These are phyloP conservation scores for Hypoxylon sp. DNA, from an alignment of 2,329 filamentous ascomycete genomes.

Conservation along the genomic window DNA sequence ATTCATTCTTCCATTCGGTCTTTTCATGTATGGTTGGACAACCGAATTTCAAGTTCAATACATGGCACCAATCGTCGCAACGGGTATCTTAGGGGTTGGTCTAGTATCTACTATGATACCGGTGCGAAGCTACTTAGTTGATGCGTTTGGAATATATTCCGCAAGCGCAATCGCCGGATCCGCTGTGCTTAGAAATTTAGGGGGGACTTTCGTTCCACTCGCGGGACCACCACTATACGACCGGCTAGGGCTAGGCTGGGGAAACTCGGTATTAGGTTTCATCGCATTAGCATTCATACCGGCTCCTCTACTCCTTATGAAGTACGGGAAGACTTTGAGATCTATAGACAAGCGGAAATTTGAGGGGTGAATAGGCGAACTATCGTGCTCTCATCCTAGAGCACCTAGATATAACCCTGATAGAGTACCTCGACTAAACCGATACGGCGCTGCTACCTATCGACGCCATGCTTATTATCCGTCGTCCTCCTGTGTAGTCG, in stretches of 20 bases:
- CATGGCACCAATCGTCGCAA: conserved; percentile 33
- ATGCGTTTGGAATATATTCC: conserved; percentile 32
- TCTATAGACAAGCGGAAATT: background rate
- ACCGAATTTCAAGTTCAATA: conserved; percentile 22
- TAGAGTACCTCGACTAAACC: too few relatives aligned
- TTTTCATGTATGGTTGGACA: conserved; percentile 39
- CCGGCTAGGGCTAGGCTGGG: conserved; percentile 49
- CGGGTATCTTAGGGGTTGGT: conserved; percentile 28
- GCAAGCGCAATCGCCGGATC: conserved; percentile 29
- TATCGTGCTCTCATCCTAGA: too few relatives aligned
- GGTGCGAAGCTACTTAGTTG: conserved; percentile 32
- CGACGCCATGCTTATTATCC: too few relatives aligned
- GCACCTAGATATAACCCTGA: too few relatives aligned
- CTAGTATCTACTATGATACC: conserved; percentile 28
- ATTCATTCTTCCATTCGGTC: conserved; percentile 24
- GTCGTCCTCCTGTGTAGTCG: too few relatives aligned
- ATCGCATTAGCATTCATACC: conserved; percentile 38
- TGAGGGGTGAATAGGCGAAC: background rate
- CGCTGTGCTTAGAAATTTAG: conserved; percentile 65
- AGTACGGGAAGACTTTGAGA: conserved; percentile 23
- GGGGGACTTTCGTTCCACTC: conserved; percentile 64
- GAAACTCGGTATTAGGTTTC: conserved; percentile 40
- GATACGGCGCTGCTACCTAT: too few relatives aligned
- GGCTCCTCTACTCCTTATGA: conserved; percentile 35
- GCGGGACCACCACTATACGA: conserved; percentile 61